Evolutionary conservation across 257 asterid genomes (phyloP).

Genomic region (Nicotiana undulata): DNA sequence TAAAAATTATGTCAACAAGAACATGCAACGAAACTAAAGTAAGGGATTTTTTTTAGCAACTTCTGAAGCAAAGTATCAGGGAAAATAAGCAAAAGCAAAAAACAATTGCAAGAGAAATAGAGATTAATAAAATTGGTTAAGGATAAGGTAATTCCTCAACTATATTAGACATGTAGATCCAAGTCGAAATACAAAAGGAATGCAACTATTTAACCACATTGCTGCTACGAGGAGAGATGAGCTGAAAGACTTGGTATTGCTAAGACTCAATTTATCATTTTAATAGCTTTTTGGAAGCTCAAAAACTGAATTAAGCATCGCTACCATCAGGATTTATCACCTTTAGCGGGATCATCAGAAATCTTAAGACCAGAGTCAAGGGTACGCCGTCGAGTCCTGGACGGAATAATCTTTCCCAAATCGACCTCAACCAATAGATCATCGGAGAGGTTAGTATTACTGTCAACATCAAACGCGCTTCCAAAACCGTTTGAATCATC

Average conservation of each 20-base stretch:
- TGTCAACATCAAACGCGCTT: conserved; percentile 19
- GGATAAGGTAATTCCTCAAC: neutral
- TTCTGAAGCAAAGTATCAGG: neutral
- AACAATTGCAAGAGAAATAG: neutral
- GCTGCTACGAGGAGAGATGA: neutral
- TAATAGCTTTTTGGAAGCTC: too few species aligned
- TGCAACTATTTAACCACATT: neutral
- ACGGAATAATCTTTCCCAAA: conserved; percentile 33
- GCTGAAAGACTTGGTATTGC: neutral
- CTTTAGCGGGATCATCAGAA: too few species aligned
- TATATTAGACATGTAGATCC: neutral
- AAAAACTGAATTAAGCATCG: too few species aligned
- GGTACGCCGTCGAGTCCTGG: conserved; percentile 30
- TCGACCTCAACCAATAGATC: conserved; percentile 38
- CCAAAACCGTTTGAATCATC: conserved; percentile 23
- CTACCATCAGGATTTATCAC: too few species aligned
- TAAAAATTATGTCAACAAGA: too few species aligned
- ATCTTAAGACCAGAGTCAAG: too few species aligned
- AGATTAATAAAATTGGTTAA: neutral
- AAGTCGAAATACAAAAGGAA: neutral
- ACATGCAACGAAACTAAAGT: too few species aligned
- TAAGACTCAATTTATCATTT: too few species aligned
- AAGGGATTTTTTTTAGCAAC: too few species aligned
- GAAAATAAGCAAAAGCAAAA: neutral
- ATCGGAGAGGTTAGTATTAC: conserved; percentile 29